phyloP scores from a whole-genome alignment of 352 stramenopile genomes.

The Phytopythium chamaehyphon region DNA sequence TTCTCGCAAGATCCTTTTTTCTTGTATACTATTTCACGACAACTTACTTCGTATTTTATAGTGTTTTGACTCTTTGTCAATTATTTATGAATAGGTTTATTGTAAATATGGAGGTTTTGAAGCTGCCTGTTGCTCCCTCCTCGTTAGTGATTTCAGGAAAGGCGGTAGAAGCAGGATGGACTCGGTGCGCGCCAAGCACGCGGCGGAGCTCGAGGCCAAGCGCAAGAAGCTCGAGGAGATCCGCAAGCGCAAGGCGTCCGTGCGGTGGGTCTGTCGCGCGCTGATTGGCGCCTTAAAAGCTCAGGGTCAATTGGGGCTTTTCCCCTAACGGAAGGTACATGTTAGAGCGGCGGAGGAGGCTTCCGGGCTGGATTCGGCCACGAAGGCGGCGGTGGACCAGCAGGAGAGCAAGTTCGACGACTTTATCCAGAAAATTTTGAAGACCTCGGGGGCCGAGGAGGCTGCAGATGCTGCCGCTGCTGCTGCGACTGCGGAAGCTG shows the following conservation, averaged over 20 bases:
- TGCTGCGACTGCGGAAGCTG: constrained; percentile 11
- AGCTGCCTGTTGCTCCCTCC: too few species aligned
- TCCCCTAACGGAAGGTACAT: neutral
- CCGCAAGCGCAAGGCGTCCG: constrained; percentile 73
- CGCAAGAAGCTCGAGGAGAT: constrained; percentile 90
- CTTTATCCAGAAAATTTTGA: constrained; percentile 86
- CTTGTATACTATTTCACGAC: too few species aligned
- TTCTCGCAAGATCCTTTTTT: too few species aligned
- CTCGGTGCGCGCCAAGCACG: constrained; percentile 78
- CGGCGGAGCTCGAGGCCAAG: constrained; percentile 84
- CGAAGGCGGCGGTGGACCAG: constrained; percentile 38
- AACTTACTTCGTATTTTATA: too few species aligned
- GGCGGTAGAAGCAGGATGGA: constrained; percentile 27
- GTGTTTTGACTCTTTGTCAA: too few species aligned
- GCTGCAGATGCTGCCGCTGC: constrained; percentile 8
- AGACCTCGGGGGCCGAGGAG: constrained; percentile 34
- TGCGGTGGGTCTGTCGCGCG: constrained; percentile 35
- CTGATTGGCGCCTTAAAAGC: neutral
- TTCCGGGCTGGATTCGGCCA: constrained; percentile 36
- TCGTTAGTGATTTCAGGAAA: too few species aligned
- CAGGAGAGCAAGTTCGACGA: constrained; percentile 75
- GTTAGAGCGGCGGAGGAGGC: constrained; percentile 45
- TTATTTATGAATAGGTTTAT: too few species aligned
- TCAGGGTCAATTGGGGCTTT: neutral
- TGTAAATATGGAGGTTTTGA: too few species aligned